These are phyloP conservation scores for Salix dunnii DNA, from an alignment of 345 rosid genomes.

Conservation along the genomic window DNA sequence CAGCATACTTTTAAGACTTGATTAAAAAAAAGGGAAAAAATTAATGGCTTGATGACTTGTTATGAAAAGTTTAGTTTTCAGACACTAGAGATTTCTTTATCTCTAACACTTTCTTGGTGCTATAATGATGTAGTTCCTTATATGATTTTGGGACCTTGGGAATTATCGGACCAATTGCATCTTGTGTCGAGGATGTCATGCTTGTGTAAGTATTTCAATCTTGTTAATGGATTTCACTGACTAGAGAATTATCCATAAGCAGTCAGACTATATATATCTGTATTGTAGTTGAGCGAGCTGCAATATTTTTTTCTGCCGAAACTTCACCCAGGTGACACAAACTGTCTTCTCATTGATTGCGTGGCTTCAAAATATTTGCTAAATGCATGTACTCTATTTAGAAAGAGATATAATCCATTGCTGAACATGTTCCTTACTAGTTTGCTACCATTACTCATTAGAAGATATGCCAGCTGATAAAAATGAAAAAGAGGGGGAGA, in stretches of 20 bases:
- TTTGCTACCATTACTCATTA: background rate
- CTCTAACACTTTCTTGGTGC: background rate
- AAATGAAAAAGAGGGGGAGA: background rate
- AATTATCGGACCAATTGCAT: slow-evolving; percentile 80
- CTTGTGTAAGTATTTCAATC: slow-evolving; percentile 57
- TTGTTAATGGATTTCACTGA: background rate
- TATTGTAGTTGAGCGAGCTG: background rate
- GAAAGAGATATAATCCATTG: background rate
- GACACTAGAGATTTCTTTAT: slow-evolving; percentile 1
- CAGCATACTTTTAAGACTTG: background rate
- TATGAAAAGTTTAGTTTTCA: background rate
- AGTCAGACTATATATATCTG: background rate
- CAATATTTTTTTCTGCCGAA: background rate
- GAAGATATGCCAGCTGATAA: background rate
- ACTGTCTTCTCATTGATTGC: too few relatives aligned
- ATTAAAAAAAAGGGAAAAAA: background rate
- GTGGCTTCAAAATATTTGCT: background rate
- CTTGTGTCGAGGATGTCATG: slow-evolving; percentile 71
- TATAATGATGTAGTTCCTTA: slow-evolving; percentile 48
- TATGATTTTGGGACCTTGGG: slow-evolving; percentile 75
- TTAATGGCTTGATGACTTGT: background rate
- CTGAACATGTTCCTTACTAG: background rate
- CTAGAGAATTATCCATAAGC: background rate
- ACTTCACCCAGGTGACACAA: too few relatives aligned
- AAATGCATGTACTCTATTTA: background rate